Evolutionary conservation across 1,139 yeast species (phyloP), one percentile per base, ranked within the genome.

Genomic region (Meyerozyma sp.): DNA sequence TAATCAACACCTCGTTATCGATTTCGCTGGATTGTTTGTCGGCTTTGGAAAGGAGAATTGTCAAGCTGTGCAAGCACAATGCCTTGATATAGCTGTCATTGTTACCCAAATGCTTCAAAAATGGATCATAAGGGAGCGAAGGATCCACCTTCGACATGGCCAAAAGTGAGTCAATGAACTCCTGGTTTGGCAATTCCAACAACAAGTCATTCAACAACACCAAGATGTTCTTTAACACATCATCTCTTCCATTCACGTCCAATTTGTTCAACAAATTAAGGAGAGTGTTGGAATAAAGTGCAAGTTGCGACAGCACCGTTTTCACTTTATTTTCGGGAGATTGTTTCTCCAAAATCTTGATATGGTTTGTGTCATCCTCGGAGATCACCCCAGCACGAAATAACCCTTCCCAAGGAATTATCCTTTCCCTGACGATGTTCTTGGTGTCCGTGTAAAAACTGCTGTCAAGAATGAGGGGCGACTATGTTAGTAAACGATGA

Each of bases 321-420:
- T 62, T 54, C 47, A 64, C 54, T 51, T 66, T 59, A 57, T 71
- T 62, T 48, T 71, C 71, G 49, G 62, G 48, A 26, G 70, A 59
- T 57, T 72, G 73, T 49, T 78, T 79, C 57, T 85, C 94, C 53
- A 87, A 73, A 38, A 77, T 71, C 61, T 82, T 83, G 58, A 88
- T 71, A 42, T 77, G 69, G 48, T 76, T 75, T 14, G 89, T 89
- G 58, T 86, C 90, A 47, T 79, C 82, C 43, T 74, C 74, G 18
- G 81, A 66, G 39, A 91, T 73, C 40, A 83, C 79, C 41, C 80
- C 82, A 10, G 94, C 84, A 48, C 96, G 77, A 16, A 88, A 82
- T 56, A 85, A 81, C 8, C 95, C 95, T 58, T 87, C 95, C 97
- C 97, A 91, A 23, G 96, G 95, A 47, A 91, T 80, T 29, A 94